Evolutionary conservation across 2,329 filamentous ascomycete species (phyloP).

Genomic region (Fusarium tjaetaba): DNA sequence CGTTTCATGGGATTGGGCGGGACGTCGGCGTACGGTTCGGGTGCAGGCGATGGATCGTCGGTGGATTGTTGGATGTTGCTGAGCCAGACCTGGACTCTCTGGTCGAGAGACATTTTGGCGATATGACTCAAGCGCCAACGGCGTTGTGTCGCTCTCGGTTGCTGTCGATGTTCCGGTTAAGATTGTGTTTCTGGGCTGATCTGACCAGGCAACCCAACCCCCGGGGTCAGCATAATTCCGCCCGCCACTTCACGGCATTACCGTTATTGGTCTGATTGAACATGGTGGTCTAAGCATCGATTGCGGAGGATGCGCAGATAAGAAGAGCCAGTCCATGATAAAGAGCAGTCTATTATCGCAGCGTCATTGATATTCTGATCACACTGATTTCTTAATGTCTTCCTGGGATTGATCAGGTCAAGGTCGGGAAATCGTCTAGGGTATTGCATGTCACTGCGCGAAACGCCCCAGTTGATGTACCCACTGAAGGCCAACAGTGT

Average conservation of each 20-base stretch:
- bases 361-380: fast-evolving
- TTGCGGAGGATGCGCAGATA: not conserved
- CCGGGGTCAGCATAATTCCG: not conserved
- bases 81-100: not conserved
- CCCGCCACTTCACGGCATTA: not conserved
- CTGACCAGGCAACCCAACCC: not conserved
- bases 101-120: not conserved
- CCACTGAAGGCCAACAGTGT: not conserved
- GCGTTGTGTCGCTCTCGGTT: not conserved
- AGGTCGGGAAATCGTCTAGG: not conserved
- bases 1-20: not conserved
- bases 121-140: not conserved
- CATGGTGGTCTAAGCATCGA: not conserved
- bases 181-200: not conserved
- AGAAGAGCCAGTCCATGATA: not conserved
- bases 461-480: not conserved
- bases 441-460: not conserved
- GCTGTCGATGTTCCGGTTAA: not conserved
- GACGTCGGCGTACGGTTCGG: fast-evolving
- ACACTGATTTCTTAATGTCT: fast-evolving
- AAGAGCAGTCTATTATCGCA: not conserved
- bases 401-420: not conserved
- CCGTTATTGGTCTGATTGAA: not conserved
- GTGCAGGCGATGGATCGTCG: not conserved
- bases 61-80: not conserved